Evolutionary conservation across 2,329 filamentous ascomycete genomes (phyloP), one percentile per base, ranked within the genome.

Genomic region (Pseudocercospora fijiensis): DNA sequence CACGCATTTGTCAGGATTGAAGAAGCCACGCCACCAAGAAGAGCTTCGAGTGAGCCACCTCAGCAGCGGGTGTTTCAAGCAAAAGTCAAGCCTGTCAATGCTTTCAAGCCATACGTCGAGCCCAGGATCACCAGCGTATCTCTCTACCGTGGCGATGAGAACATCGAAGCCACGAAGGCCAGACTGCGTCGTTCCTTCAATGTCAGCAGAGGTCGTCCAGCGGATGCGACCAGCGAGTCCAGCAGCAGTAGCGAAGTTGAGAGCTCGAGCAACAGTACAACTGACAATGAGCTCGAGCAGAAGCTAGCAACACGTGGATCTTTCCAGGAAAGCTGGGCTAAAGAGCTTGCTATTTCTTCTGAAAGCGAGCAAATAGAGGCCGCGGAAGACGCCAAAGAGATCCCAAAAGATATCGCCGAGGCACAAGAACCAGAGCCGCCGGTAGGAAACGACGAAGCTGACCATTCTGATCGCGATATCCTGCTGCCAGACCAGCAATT

Each of bases 281-380:
- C 65, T 16, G 62, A 58, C 6, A 33, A 55, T 6, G 57, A 61
- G 22, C 8, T 22, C 16, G 43, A 41, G 27, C 18, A 28, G 10
- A 59, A 62, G 30, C 56, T 52, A 1, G 11, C 9, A 0, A 18
- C 60, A 11, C 55, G 56, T 10, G 65, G 65, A n/a, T 67, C 65
- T 18, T 45, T 65, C 37, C 51, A 57, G 4, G 63, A 67, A 41
- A 65, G 63, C 52, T 64, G 63, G 37, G 61, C 59, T 6, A 16
- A 20, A 16, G 28, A 56, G 28, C 27, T 56, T n/a, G 26, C 28
- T 9, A 28, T 10, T 28, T 13, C 28, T 20, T 11, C 30, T 37
- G 30, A 37, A 3, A 20, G 10, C 16, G 53, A 37, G 11, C 53
- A 10, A 26, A 10, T 20, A 30, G 2, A 27, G 8, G 11, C 51